Base-by-base conservation (phyloP, 164 flowering plant species). In the Kingdonia uniflora region DNA sequence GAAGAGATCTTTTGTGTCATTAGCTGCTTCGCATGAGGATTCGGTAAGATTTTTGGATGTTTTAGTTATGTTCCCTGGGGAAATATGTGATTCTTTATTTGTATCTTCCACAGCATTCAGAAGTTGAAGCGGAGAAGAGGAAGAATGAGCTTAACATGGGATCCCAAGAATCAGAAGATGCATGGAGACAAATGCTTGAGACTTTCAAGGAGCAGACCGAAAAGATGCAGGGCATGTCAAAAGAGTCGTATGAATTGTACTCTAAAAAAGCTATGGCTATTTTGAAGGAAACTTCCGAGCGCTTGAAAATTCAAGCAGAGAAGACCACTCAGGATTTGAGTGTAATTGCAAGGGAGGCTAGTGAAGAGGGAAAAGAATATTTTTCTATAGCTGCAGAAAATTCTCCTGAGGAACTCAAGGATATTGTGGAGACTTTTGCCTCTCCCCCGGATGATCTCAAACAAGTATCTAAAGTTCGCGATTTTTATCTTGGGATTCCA, bases 401-500 rank as follows among this genome's bases (percentile, higher is more conserved):
- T 29, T 76, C 80, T 29, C 95, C 97, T 12, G 86, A 79, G 67
- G 69, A 77, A 44, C 78, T 94, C 57, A 89, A 82, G 75, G 96
- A 86, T 71, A 66, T 89, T 48, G 77, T 89, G 26, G 80, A 84
- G 62, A 81, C 90, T 42, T 84, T 72, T 71, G 62, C 82, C 40
- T 58, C 85, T 16, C 63, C 88, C n/a, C 35, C 68, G 26, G 74
- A 68, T 65, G 80, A 84, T 55, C 25, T 82, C 24, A 76, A 64
- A 17, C 77, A 82, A 12, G 50, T 79, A 14, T 71, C 87, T 33
- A 63, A 69, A 68, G 69, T 80, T 42, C 80, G 52, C 14, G 97
- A 89, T 55, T 92, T 82, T 54, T 70, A 79, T 49, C 49, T 88
- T 62, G 99, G 99, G 50, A 83, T 94, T 64, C 99, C 99, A 20